Conservation (phyloP, 768 basidiomycete species). For the Ephemerocybe angulata region DNA sequence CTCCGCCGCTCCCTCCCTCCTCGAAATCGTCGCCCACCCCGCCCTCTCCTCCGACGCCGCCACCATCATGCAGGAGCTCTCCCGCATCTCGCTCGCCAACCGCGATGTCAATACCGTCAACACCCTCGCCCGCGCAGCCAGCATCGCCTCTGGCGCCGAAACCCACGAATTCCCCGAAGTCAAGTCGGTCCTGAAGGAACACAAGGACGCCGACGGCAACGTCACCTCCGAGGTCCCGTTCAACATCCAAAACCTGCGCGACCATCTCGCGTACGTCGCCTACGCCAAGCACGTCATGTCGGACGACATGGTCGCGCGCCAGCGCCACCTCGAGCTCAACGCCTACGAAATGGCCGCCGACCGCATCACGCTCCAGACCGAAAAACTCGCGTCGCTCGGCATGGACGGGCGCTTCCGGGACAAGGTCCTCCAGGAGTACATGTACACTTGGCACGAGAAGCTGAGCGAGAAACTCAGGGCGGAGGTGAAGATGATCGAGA, state of each 20-base stretch:
- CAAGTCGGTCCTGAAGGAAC: not conserved
- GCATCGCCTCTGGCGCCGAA: slow-evolving; percentile 2
- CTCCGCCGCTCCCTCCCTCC: slow-evolving; percentile 28
- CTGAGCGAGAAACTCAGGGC: slow-evolving; percentile 48
- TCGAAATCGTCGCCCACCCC: slow-evolving; percentile 57
- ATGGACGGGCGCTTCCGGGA: slow-evolving; percentile 42
- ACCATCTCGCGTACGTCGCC: slow-evolving; percentile 60
- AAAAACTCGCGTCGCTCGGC: slow-evolving; percentile 56
- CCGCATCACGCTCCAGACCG: slow-evolving; percentile 61
- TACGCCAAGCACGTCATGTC: slow-evolving; percentile 61
- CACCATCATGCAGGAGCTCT: slow-evolving; percentile 55
- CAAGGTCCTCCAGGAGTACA: slow-evolving; percentile 64
- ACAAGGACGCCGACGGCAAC: slow-evolving; percentile 15
- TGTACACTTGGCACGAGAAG: slow-evolving; percentile 81
- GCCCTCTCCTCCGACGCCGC: slow-evolving; percentile 52
- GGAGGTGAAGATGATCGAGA: slow-evolving; percentile 47
- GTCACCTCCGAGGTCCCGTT: slow-evolving; percentile 54
- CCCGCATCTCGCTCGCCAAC: slow-evolving; percentile 56
- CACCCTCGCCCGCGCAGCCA: slow-evolving; percentile 42
- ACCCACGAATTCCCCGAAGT: slow-evolving; percentile 10
- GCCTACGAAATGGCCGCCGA: slow-evolving; percentile 80
- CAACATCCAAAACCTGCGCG: slow-evolving; percentile 69
- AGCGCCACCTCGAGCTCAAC: slow-evolving; percentile 79
- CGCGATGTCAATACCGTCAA: slow-evolving; percentile 47
- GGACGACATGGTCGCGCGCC: slow-evolving; percentile 67